Conservation (phyloP, 1,139 yeast genomes). For the Casaregolazyma lundiana region DNA sequence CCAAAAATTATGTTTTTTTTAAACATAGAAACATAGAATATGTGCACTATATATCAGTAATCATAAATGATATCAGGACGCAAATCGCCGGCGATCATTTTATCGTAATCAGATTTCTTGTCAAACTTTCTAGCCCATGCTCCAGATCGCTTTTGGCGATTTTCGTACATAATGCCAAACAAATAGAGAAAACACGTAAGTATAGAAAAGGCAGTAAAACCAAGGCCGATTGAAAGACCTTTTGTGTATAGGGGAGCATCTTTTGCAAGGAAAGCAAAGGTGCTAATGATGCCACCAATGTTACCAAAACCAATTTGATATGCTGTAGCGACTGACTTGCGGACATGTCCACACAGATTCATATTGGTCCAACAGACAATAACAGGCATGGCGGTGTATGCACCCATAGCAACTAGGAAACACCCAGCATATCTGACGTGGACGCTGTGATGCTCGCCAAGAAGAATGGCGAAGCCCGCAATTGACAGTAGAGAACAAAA, state of each 20-base stretch:
- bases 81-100: slow-evolving; percentile 56
- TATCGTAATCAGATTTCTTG: slow-evolving; percentile 40
- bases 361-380: slow-evolving; percentile 69
- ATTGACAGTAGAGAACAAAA: slow-evolving; percentile 43
- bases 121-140: slow-evolving; percentile 41
- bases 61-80: slow-evolving; percentile 49
- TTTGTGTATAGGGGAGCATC: slow-evolving; percentile 58
- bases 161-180: slow-evolving; percentile 31
- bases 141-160: slow-evolving; percentile 34
- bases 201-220: slow-evolving; percentile 50
- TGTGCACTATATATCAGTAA: slow-evolving; percentile 3
- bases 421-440: slow-evolving; percentile 63
- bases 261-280: slow-evolving; percentile 52
- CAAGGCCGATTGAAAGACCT: slow-evolving; percentile 55
- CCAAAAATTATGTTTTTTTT: not conserved
- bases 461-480: slow-evolving; percentile 52
- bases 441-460: slow-evolving; percentile 31
- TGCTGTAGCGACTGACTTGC: slow-evolving; percentile 70
- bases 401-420: slow-evolving; percentile 61
- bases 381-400: slow-evolving; percentile 71
- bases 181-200: slow-evolving; percentile 44
- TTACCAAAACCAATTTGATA: slow-evolving; percentile 80
- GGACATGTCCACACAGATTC: slow-evolving; percentile 64
- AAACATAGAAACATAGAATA: too few relatives aligned
- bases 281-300: slow-evolving; percentile 74